Evolutionary conservation across 441 rosid species (phyloP).

Genomic region (Syzygium syzygioides): DNA sequence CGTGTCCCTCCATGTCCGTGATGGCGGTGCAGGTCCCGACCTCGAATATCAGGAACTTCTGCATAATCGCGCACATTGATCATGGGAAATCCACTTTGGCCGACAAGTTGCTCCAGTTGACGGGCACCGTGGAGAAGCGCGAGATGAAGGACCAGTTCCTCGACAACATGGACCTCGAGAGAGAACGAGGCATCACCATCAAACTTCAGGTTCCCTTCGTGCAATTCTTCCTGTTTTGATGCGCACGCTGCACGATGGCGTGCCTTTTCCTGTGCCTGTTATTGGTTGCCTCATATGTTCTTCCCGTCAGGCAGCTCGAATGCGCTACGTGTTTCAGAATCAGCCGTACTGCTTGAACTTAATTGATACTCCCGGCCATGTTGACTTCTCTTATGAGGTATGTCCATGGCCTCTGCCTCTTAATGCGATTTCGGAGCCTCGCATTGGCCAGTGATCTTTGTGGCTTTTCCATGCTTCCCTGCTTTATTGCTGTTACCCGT

Average conservation of each 20-base stretch:
- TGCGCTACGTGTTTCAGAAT: conserved; percentile 68
- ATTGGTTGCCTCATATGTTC: neutral
- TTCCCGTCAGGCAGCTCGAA: conserved; percentile 80
- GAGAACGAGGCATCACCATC: conserved; percentile 97
- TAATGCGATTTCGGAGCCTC: neutral
- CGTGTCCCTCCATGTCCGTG: neutral
- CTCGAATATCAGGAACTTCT: conserved; percentile 72
- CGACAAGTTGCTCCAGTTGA: conserved; percentile 87
- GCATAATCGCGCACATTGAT: conserved; percentile 93
- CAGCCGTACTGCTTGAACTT: conserved; percentile 81
- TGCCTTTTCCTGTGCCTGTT: neutral
- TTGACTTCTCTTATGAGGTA: conserved; percentile 98
- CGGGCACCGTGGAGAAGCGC: conserved; percentile 90
- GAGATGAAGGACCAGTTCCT: conserved; percentile 99
- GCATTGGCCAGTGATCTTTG: neutral
- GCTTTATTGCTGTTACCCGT: neutral
- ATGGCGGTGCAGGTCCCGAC: conserved; percentile 52
- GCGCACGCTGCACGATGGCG: neutral
- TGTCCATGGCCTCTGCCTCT: neutral
- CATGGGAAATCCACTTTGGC: conserved; percentile 98
- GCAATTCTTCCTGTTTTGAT: neutral
- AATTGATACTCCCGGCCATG: conserved; percentile 97
- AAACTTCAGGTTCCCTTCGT: conserved; percentile 72
- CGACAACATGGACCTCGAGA: conserved; percentile 97
- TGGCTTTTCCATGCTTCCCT: neutral